Base-by-base conservation (phyloP, 139 green algal species). In the Volvox reticuliferus region DNA sequence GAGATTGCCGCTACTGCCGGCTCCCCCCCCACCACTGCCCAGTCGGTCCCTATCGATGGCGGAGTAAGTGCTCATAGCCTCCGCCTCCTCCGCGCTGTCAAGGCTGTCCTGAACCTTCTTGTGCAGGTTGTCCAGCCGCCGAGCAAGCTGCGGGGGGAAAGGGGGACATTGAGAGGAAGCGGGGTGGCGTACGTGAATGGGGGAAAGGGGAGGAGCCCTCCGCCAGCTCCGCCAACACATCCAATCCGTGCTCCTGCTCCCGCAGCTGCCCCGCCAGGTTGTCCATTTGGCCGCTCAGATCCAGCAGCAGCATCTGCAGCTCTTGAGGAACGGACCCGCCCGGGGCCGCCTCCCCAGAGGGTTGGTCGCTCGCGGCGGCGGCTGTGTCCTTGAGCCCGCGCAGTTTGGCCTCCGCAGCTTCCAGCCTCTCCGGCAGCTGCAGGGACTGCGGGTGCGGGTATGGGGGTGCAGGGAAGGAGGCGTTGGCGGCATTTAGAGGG, bases 161-260 rank as follows among this genome's bases (percentile, higher is more conserved):
- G 18, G 36, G 19, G 12, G 78, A 18, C 17, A 33, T 19, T 1
- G 28, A 32, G 21, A 12, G 76, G 76, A 32, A 20, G 14, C 32
- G 76, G 76, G 19, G 33, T 30, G 30, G 12, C 44, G 44, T 55
- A 9, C 5, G 44, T 5, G 44, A 55, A 9, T 55, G 44, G n/a
- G n/a, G n/a, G n/a, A n/a, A n/a, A n/a, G n/a, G n/a, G n/a, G n/a
- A n/a, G 5, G 44, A 14, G 44, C 26, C 28, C 79, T 86, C 79
- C 28, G 79, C 79, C 86, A 83, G 35, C 73, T 75, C 20, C 86
- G 86, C 86, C 86, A 90, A 61, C 50, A 90, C 86, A 77, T 90
- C 86, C 71, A 90, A 75, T 1, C 86, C 86, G 73, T 83, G 86
- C 86, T 90, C 86, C 50, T 90, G 86, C 86, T 90, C 86, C 30